Evolutionary conservation across 2,329 filamentous ascomycete genomes (phyloP), one percentile per base, ranked within the genome.

Genomic region (Trichoderma afroharzianum): DNA sequence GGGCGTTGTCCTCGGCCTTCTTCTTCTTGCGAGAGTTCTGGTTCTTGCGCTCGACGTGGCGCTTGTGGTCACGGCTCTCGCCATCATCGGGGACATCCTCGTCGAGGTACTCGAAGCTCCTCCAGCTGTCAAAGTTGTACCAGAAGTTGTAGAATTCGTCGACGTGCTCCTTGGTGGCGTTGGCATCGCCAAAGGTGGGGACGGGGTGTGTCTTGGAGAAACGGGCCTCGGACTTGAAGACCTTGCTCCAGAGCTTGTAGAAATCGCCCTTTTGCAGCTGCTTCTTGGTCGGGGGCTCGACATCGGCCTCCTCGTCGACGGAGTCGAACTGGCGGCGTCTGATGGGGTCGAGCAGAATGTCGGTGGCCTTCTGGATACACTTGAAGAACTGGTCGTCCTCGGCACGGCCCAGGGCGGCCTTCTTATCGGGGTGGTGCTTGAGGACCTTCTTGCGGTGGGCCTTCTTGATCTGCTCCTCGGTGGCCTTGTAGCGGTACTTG

Each of bases 341-440:
- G 81, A 91, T 87, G 66, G 96, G 96, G 85, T 99, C 96, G 70
- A 94, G 89, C 21, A 99, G 92, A 67, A 98, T 88, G 79, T 99
- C 96, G 78, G 92, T 95, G 71, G 96, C 96, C 84, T 98, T 98
- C 82, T 99, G 97, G 82, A 99, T 99, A 84, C 97, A 99, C 89
- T 99, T 99, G 92, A 99, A 99, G 88, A 99, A 99, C 82, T 93
- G 93, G 83, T 99, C 96, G 83, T 98, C 95, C 79, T 98, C 95
- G 76, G 90, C 88, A 78, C 90, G 88, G 73, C 96, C 96, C 62
- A 91, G 89, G 32, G 96, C 96, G 18, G 97, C 96, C 86, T 97
- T 97, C 91, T 99, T 99, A 83, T 99, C 96, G 74, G 96, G 96
- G 84, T 99, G 96, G 83, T 99, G 96, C 85, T 94, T 95, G 76